These are phyloP conservation scores for Hebeloma cylindrosporum DNA, from an alignment of 768 basidiomycete genomes.

Conservation along the genomic window DNA sequence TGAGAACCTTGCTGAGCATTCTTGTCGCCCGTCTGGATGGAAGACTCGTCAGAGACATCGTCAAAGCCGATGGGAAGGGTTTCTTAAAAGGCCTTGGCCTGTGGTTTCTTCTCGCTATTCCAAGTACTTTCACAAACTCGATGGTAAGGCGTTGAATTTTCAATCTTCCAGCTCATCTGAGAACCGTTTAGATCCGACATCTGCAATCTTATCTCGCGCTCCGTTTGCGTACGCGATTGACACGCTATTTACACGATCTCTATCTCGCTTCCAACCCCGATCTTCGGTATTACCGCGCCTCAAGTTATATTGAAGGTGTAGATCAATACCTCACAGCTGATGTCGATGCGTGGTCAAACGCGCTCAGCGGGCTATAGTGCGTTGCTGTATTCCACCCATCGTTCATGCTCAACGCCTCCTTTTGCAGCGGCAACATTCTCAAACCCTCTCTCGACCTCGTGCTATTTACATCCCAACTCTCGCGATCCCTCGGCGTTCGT, in stretches of 20 bases:
- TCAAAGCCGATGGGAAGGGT: conserved; percentile 81
- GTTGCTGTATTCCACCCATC: conserved; percentile 33
- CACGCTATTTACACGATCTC: conserved; percentile 88
- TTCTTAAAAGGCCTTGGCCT: conserved; percentile 79
- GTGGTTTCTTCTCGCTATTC: conserved; percentile 91
- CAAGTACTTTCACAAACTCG: conserved; percentile 93
- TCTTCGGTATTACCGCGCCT: conserved; percentile 63
- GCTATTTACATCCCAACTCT: conserved; percentile 90
- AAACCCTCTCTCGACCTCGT: conserved; percentile 90
- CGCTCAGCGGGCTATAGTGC: conserved; percentile 84
- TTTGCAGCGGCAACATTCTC: conserved; percentile 79
- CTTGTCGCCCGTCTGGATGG: conserved; percentile 89
- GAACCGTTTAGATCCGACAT: conserved; percentile 69
- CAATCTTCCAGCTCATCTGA: background rate
- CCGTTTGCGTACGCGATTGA: conserved; percentile 79
- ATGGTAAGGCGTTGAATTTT: conserved; percentile 56
- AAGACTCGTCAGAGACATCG: conserved; percentile 83
- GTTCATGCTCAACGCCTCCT: background rate
- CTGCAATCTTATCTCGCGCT: conserved; percentile 86
- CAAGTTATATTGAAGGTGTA: conserved; percentile 63
- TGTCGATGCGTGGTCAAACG: conserved; percentile 84
- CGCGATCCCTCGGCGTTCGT: conserved; percentile 80
- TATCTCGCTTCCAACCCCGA: conserved; percentile 79
- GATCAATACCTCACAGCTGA: conserved; percentile 96
- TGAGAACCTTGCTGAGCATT: conserved; percentile 85